Evolutionary conservation across 2,329 filamentous ascomycete species (phyloP).

Genomic region (Colletotrichum gloeosporioides): DNA sequence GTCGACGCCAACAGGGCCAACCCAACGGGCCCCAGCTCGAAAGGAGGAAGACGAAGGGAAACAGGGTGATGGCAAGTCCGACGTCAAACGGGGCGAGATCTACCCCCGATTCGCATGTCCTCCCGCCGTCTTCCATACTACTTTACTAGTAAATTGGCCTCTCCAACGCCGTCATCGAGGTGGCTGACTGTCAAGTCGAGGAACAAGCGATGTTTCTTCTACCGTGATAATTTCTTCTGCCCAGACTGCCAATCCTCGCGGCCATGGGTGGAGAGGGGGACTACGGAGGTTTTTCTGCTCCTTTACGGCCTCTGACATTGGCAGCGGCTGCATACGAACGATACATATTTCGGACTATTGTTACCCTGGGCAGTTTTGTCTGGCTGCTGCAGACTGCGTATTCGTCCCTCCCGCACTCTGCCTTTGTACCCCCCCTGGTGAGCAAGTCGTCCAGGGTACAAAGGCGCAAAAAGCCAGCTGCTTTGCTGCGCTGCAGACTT

Average conservation of each 20-base stretch:
- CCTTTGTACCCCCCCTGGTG: background rate
- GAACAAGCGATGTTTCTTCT: background rate
- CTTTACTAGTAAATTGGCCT: background rate
- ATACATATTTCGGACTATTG: background rate
- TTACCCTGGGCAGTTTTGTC: background rate
- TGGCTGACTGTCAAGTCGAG: background rate
- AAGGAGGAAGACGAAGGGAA: background rate
- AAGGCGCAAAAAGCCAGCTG: background rate
- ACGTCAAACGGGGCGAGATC: slow-evolving; percentile 5
- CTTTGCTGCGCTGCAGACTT: background rate
- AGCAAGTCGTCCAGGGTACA: background rate
- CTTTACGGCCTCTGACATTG: background rate
- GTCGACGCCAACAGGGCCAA: background rate
- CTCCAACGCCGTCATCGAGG: background rate
- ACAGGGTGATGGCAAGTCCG: background rate
- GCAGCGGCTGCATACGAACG: background rate
- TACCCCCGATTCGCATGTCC: background rate
- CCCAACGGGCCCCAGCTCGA: background rate
- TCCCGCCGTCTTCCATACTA: background rate
- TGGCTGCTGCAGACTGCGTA: background rate
- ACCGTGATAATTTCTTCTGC: background rate
- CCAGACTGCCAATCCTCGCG: background rate
- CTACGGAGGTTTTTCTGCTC: background rate
- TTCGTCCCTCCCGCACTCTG: background rate
- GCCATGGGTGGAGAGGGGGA: background rate